Percentiles rank a stretch among this genome's conserved stretches.
phyloP scores from a whole-genome alignment of 1,139 yeast genomes.

The Yarrowia galli region DNA sequence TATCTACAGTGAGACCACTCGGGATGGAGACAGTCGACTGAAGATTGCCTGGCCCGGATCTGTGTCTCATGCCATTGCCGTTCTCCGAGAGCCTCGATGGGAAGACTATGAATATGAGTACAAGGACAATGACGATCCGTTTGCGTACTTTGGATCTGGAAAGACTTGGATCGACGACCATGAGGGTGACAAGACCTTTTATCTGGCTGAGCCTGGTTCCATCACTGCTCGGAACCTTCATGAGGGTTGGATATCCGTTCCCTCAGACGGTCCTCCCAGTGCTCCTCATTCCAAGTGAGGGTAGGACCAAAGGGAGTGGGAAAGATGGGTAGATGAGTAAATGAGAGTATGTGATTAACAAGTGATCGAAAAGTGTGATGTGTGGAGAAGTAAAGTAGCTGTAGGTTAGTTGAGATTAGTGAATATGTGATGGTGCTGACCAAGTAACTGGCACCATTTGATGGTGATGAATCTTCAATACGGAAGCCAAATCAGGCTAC shows the following conservation, averaged over 20 bases:
- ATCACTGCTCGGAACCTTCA: slow-evolving; percentile 4
- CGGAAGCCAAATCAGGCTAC: too few relatives aligned
- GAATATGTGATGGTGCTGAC: too few relatives aligned
- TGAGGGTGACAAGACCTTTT: slow-evolving; percentile 31
- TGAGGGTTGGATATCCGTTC: slow-evolving; percentile 25
- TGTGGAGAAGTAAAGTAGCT: too few relatives aligned
- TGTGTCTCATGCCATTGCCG: slow-evolving; percentile 42
- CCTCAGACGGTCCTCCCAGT: slow-evolving; percentile 26
- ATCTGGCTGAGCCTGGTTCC: slow-evolving; percentile 6
- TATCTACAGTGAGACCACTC: slow-evolving; percentile 44
- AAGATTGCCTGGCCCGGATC: slow-evolving; percentile 46
- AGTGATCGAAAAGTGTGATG: too few relatives aligned
- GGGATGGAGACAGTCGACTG: slow-evolving; percentile 42
- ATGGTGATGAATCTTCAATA: too few relatives aligned
- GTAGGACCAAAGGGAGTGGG: too few relatives aligned
- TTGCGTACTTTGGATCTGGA: slow-evolving; percentile 44
- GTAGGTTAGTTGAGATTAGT: too few relatives aligned
- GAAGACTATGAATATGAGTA: slow-evolving; percentile 45
- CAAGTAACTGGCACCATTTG: too few relatives aligned
- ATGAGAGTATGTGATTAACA: neutral
- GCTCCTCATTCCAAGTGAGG: slow-evolving; percentile 3
- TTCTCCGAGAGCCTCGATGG: slow-evolving; percentile 44
- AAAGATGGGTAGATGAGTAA: neutral
- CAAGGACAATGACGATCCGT: slow-evolving; percentile 40
- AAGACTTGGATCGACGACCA: slow-evolving; percentile 40